A percentile compares a stretch with the other conserved stretches of the same genome.
phyloP scores from a whole-genome alignment of 345 rosid species.

The Dipteronia sinensis region DNA sequence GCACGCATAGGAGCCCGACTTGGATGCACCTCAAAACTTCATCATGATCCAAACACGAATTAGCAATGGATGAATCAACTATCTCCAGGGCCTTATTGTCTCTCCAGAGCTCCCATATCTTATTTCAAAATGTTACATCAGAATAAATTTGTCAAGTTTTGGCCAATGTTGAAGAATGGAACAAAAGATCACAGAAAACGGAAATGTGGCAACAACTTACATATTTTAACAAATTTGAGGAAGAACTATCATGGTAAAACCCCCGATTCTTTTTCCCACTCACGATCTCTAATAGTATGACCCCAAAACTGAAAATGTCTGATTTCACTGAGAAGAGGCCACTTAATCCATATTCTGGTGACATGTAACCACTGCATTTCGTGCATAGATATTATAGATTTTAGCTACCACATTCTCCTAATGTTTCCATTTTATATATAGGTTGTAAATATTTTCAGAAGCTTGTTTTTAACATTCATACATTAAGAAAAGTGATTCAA shows the following conservation, averaged over 20 bases:
- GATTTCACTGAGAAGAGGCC: not conserved
- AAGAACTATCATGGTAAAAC: not conserved
- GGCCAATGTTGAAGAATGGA: not conserved
- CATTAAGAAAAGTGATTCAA: too few species aligned
- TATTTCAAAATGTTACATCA: not conserved
- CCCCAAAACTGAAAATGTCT: not conserved
- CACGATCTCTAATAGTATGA: not conserved
- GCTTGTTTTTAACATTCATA: too few species aligned
- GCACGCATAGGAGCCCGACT: too few species aligned
- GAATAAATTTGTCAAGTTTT: too few species aligned
- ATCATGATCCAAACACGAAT: too few species aligned
- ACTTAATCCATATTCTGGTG: not conserved
- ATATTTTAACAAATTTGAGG: not conserved
- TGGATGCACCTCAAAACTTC: too few species aligned
- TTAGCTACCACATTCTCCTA: not conserved
- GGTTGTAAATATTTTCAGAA: too few species aligned
- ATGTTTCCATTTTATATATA: too few species aligned
- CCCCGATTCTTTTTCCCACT: not conserved
- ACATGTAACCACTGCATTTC: not conserved
- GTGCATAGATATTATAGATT: not conserved
- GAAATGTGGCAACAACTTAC: not conserved
- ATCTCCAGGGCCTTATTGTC: too few species aligned
- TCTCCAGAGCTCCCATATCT: not conserved
- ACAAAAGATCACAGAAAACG: not conserved
- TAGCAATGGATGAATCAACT: too few species aligned